Base-by-base conservation (phyloP, 2,329 filamentous ascomycete species). In the Xylaria polymorpha region DNA sequence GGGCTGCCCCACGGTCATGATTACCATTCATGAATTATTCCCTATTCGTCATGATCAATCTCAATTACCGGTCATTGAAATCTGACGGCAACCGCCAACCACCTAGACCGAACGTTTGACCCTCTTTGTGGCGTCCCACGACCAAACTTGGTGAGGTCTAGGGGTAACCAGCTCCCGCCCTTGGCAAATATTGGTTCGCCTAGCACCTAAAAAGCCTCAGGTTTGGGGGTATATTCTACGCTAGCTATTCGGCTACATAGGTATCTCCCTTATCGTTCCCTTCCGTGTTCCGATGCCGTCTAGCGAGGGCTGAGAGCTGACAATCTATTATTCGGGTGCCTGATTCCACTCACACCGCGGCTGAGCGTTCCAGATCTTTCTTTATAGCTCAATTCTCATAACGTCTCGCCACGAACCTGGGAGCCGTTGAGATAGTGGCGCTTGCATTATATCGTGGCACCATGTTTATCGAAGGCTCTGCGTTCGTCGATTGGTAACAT, bases 351-450 rank as follows among this genome's bases (percentile, higher is more conserved):
- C 57, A 39, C 56, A 61, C 37, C 20, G 41, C n/a, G 57, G 58
- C 57, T 65, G 61, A 63, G 55, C 39, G 67, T 64, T 72, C 65
- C 62, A 70, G 70, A 68, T 67, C 63, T 61, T 37, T 35, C 20
- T 8, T 15, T 18, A 32, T 20, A 29, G 35, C 18, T 64, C 53
- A 9, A 43, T 64, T 67, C 10, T 18, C 41, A 35, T 3, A 58
- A 64, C 58, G 51, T 57, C 48, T 66, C 32, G 35, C 51, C 61
- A 70, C 14, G 66, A 43, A 35, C 25, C 57, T 50, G 10, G 57
- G 29, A 41, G 59, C 63, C 58, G 53, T 41, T 64, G 48, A 64
- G 50, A 66, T 64, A 57, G 58, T 69, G 66, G 69, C 66, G 60
- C 39, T 63, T 57, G 48, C 60, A 64, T 68, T 41, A 55, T 43